These are phyloP conservation scores for Teratosphaeria pseudoeucalypti DNA, from an alignment of 2,329 filamentous ascomycete genomes.

Conservation along the genomic window DNA sequence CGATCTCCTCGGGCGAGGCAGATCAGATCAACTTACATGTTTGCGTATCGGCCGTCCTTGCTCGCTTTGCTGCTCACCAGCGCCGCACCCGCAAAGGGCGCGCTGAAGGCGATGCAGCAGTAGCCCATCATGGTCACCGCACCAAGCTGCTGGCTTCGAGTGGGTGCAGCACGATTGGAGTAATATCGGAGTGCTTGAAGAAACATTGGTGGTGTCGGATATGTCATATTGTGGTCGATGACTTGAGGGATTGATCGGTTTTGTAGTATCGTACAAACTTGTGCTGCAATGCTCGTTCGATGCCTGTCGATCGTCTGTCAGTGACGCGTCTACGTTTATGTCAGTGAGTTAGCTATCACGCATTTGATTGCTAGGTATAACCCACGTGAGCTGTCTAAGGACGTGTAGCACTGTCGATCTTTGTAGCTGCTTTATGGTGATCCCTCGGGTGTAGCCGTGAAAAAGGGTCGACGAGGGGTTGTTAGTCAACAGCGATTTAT, in stretches of 20 bases:
- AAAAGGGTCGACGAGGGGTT: neutral
- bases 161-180: slow-evolving; percentile 13
- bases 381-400: neutral
- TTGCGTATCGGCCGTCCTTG: slow-evolving; percentile 22
- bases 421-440: neutral
- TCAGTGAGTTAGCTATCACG: neutral
- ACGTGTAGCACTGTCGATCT: neutral
- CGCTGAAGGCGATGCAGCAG: slow-evolving; percentile 25
- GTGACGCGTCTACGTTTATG: neutral
- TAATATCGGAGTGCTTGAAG: slow-evolving; percentile 19
- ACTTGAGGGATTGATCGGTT: neutral
- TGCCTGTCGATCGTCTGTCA: neutral
- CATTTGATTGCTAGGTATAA: neutral
- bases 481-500: neutral
- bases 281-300: neutral
- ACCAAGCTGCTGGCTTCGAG: slow-evolving; percentile 16
- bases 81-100: slow-evolving; percentile 25
- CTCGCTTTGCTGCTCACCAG: slow-evolving; percentile 21
- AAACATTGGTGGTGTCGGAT: slow-evolving; percentile 25
- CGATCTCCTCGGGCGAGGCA: neutral
- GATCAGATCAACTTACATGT: slow-evolving; percentile 16
- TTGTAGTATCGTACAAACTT: neutral
- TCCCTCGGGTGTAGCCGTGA: neutral
- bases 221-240: slow-evolving; percentile 42
- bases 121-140: slow-evolving; percentile 21